A percentile compares a stretch with the other conserved stretches of the same genome.
phyloP scores from a whole-genome alignment of 352 stramenopile species.

The Phytopythium cucurbitacearum region DNA sequence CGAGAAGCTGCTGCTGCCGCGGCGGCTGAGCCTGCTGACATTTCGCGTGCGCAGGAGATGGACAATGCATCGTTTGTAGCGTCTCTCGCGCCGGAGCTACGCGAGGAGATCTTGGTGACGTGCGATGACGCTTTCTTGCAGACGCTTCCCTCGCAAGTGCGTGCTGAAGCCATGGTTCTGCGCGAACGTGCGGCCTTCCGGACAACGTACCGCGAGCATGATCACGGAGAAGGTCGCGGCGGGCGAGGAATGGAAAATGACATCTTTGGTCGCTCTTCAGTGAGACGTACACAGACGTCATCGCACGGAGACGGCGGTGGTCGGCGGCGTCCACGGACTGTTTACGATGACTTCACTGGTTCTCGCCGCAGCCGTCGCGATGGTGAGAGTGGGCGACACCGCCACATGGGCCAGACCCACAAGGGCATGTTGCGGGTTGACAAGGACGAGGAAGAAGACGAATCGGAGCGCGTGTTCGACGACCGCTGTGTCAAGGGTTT shows the following conservation, averaged over 20 bases:
- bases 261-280: constrained; percentile 64
- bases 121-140: constrained; percentile 95
- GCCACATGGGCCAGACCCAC: constrained; percentile 13
- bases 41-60: constrained; percentile 96
- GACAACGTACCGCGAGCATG: constrained; percentile 51
- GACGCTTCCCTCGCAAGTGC: constrained; percentile 91
- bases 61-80: constrained; percentile 98
- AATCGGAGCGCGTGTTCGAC: constrained; percentile 58
- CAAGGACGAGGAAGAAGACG: constrained; percentile 64
- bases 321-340: constrained; percentile 36
- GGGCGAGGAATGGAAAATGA: constrained; percentile 35
- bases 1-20: constrained; percentile 69
- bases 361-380: constrained; percentile 32
- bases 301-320: constrained; percentile 40
- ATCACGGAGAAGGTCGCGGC: constrained; percentile 38
- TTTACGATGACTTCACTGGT: constrained; percentile 38
- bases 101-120: constrained; percentile 96
- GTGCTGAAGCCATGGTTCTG: constrained; percentile 94
- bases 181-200: constrained; percentile 89
- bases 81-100: constrained; percentile 92
- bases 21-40: constrained; percentile 81
- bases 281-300: constrained; percentile 79
- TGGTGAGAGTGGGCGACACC: constrained; percentile 27
- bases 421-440: constrained; percentile 70
- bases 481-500: constrained; percentile 62